A percentile compares a stretch with the other conserved stretches of the same genome.
phyloP scores from a whole-genome alignment of 441 rosid genomes.

The Heliophila coronopifolia region DNA sequence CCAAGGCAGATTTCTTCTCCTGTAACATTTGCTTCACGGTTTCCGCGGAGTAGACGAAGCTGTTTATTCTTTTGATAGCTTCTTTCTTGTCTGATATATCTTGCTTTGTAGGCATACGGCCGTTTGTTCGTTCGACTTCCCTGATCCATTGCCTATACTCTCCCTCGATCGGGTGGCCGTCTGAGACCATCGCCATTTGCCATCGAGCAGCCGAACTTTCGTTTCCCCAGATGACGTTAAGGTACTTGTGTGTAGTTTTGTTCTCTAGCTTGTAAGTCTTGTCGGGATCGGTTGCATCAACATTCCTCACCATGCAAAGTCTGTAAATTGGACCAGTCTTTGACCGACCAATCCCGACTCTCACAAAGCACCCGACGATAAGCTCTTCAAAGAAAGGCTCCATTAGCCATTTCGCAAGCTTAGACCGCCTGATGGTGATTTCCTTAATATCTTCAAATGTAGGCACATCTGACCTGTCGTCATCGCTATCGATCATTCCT shows the following conservation, averaged over 20 bases:
- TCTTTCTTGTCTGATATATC: constrained; percentile 81
- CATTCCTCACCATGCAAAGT: constrained; percentile 81
- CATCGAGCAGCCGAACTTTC: constrained; percentile 90
- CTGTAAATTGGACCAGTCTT: constrained; percentile 67
- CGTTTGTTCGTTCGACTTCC: constrained; percentile 77
- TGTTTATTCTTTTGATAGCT: constrained; percentile 54
- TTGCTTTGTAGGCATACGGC: constrained; percentile 76
- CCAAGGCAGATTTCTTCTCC: constrained; percentile 77
- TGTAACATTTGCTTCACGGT: constrained; percentile 94
- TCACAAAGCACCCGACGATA: constrained; percentile 88
- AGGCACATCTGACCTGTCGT: constrained; percentile 60
- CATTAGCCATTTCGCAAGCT: constrained; percentile 93
- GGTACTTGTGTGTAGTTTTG: constrained; percentile 70
- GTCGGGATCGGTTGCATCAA: constrained; percentile 81
- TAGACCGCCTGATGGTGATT: constrained; percentile 78
- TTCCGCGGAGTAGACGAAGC: constrained; percentile 82
- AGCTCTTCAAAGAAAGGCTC: constrained; percentile 97
- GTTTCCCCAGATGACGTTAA: constrained; percentile 80
- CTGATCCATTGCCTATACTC: constrained; percentile 79
- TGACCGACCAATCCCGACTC: constrained; percentile 89
- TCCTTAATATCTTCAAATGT: constrained; percentile 74
- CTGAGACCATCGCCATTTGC: constrained; percentile 99
- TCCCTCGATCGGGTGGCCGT: constrained; percentile 79
- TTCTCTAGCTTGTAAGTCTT: constrained; percentile 74
- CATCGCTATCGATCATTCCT: constrained; percentile 87